Conservation (phyloP, 2,329 filamentous ascomycete genomes). For the Pezicula neosporulosa region DNA sequence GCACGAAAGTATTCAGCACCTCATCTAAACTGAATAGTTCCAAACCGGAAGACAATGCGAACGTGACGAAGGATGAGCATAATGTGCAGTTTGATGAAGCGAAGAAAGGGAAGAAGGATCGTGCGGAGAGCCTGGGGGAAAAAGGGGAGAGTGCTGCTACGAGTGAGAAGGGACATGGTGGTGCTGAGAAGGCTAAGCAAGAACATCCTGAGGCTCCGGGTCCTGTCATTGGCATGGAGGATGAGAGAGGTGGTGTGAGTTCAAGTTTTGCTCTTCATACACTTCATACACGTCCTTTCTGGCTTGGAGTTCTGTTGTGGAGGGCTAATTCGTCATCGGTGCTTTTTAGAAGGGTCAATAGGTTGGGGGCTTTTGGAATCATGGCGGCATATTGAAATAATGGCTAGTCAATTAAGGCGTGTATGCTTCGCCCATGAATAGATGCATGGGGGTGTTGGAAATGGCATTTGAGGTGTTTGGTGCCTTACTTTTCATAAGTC, state of each 20-base stretch:
- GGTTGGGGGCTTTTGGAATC: not conserved
- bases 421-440: not conserved
- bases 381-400: conserved; percentile 22
- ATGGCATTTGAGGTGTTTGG: conserved; percentile 2
- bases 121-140: conserved; percentile 30
- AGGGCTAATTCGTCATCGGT: too few relatives aligned
- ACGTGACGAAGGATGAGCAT: conserved; percentile 11
- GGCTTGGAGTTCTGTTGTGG: not conserved
- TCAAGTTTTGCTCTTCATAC: not conserved
- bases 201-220: conserved; percentile 47
- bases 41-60: conserved; percentile 7
- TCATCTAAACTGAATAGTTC: conserved; percentile 12
- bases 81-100: conserved; percentile 27
- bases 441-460: conserved; percentile 2
- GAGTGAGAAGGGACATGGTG: conserved; percentile 7
- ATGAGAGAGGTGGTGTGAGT: conserved; percentile 38
- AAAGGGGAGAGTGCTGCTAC: conserved; percentile 4
- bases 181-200: conserved; percentile 36
- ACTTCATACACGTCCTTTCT: not conserved
- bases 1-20: not conserved
- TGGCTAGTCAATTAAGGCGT: not conserved
- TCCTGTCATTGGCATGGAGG: conserved; percentile 46
- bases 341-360: too few relatives aligned
- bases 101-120: conserved; percentile 36
- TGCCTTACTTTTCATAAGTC: not conserved